Percentiles rank a stretch among this genome's conserved stretches.
Evolutionary conservation across 2,329 filamentous ascomycete genomes (phyloP).

Genomic region (Scortechinia acanthostroma): DNA sequence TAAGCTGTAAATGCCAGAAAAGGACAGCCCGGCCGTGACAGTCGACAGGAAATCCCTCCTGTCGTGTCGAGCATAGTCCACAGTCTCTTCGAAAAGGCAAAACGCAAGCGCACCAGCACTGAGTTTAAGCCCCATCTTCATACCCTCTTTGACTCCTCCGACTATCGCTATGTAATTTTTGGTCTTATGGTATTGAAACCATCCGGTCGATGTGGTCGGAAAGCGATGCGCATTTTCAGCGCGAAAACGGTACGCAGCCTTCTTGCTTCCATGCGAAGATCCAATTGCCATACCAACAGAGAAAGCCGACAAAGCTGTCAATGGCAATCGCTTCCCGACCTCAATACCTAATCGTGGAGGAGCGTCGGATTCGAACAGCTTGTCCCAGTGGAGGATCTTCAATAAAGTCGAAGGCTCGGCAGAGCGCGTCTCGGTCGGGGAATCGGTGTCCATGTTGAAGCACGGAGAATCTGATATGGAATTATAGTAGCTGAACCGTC

Average conservation of each 20-base stretch:
- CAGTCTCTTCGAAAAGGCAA: slow-evolving; percentile 51
- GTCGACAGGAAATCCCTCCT: neutral
- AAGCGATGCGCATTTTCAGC: slow-evolving; percentile 65
- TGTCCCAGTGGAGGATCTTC: neutral
- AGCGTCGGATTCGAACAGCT: slow-evolving; percentile 1
- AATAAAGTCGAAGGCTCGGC: neutral
- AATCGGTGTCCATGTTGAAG: no score
- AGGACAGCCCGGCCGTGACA: neutral
- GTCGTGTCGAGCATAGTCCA: slow-evolving; percentile 28
- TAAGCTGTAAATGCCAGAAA: slow-evolving; percentile 2
- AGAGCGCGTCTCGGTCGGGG: no score
- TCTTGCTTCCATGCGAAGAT: slow-evolving; percentile 27
- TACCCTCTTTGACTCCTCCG: slow-evolving; percentile 45
- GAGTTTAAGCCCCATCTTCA: slow-evolving; percentile 40
- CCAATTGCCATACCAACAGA: neutral
- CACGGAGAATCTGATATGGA: no score
- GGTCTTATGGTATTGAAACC: slow-evolving; percentile 65
- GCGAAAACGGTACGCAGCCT: slow-evolving; percentile 49
- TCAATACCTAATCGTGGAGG: neutral
- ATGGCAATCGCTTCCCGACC: neutral
- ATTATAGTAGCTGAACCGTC: no score
- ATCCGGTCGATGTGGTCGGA: slow-evolving; percentile 48
- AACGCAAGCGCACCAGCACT: slow-evolving; percentile 45
- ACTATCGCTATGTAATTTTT: slow-evolving; percentile 59
- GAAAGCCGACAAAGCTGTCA: neutral